Evolutionary conservation across 1,139 yeast species (phyloP).

Genomic region (Protomyces macrosporus): DNA sequence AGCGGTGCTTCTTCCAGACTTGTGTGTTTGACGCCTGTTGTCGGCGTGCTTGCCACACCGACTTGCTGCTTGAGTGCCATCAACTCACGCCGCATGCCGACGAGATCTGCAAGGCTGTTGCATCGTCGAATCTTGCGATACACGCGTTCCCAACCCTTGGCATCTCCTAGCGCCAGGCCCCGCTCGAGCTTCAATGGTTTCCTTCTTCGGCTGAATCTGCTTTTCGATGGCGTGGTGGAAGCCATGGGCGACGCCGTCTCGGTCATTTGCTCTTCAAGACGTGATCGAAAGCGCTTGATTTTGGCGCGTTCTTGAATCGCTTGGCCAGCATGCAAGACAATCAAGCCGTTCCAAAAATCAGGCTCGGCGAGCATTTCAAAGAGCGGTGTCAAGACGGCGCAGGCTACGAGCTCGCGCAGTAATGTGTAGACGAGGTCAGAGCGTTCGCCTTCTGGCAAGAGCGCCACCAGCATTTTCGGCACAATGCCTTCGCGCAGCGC

Average conservation of each 20-base stretch:
- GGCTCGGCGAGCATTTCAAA: constrained; percentile 60
- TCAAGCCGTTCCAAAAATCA: constrained; percentile 66
- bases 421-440: constrained; percentile 51
- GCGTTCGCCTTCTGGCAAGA: constrained; percentile 51
- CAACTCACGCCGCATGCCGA: constrained; percentile 11
- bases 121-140: constrained; percentile 15
- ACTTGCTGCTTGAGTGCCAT: not conserved
- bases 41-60: not conserved
- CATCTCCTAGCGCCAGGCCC: constrained; percentile 44
- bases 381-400: constrained; percentile 53
- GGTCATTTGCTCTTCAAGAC: constrained; percentile 49
- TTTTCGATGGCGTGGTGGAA: constrained; percentile 18
- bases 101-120: constrained; percentile 6
- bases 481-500: constrained; percentile 48
- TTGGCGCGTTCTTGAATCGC: constrained; percentile 69
- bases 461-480: constrained; percentile 46
- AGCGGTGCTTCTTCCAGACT: constrained; percentile 1
- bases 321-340: constrained; percentile 58
- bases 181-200: constrained; percentile 47
- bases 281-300: constrained; percentile 66
- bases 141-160: constrained; percentile 13
- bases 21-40: not conserved
- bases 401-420: constrained; percentile 59
- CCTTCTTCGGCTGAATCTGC: constrained; percentile 30
- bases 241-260: constrained; percentile 9